Evolutionary conservation across 2,329 filamentous ascomycete genomes (phyloP), one percentile per base, ranked within the genome.

Genomic region (Trichoderma guizhouense): DNA sequence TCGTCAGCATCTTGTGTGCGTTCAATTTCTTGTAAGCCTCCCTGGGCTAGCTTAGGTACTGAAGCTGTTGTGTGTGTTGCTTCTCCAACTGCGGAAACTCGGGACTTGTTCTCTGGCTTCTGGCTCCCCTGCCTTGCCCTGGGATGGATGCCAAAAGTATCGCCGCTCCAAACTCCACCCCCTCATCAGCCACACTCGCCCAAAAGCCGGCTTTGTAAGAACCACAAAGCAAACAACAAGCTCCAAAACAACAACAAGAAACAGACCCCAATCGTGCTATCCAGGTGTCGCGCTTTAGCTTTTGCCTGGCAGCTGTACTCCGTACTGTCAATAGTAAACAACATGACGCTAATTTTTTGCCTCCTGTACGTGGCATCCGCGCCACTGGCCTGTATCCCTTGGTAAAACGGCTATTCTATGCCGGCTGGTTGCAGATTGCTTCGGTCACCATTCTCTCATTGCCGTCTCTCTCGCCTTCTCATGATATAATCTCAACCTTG

Each of bases 81-180:
- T 57, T 67, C 47, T 34, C 64, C 64, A 67, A 57, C 51, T 67
- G 47, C 64, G 64, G 64, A 67, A 67, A 55, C 47, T 28, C 64
- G 64, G 64, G 51, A 67, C 51, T 24, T 57, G 30, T 57, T 51
- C 51, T 53, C 47, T 53, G 47, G 21, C 47, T 53, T 53, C 47
- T 53, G 47, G 47, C 47, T 39, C 21, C 32, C 11, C 21, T 14
- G 15, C 32, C 32, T 7, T 65, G 39, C 26, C 18, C 36, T 53
- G 32, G n/a, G 43, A 51, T 51, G 63, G 63, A 53, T 34, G 39
- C 43, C 8, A 53, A 65, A 34, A 32, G 39, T 65, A 28, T 55
- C 28, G 62, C 62, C 43, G 63, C 43, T 32, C n/a, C 57, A 65
- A 21, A n/a, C 62, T 65, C 28, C n/a, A 34, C 43, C 62, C 57